Percentiles rank a stretch among this genome's conserved stretches.
Evolutionary conservation across 495 filamentous ascomycete genomes (phyloP).

Genomic region (Chaetomium fimeti): DNA sequence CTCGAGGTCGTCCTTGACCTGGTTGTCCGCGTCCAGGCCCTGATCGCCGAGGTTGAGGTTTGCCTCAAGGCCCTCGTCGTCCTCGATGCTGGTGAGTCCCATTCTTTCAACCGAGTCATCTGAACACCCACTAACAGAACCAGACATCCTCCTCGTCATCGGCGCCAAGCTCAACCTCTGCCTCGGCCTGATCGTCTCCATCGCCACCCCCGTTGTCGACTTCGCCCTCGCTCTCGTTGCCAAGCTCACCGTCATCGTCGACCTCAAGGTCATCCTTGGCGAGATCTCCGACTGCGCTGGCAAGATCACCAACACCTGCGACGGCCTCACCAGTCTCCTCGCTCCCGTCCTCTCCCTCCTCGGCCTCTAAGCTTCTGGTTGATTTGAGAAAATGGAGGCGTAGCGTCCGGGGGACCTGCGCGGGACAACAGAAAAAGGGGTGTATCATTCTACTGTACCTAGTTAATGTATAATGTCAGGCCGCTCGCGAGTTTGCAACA

Average conservation of each 20-base stretch:
- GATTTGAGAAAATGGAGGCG: not conserved
- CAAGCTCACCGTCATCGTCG: slow-evolving; percentile 24
- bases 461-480: not conserved
- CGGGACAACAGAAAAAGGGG: not conserved
- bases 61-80: slow-evolving; percentile 8
- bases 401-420: slow-evolving; percentile 2
- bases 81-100: slow-evolving; percentile 14
- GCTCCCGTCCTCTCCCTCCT: not conserved
- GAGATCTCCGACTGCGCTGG: slow-evolving; percentile 2
- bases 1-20: slow-evolving; percentile 20
- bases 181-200: slow-evolving; percentile 9
- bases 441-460: slow-evolving; percentile 4
- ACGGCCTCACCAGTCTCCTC: slow-evolving; percentile 4
- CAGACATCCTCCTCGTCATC: slow-evolving; percentile 18
- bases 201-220: slow-evolving; percentile 3
- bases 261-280: slow-evolving; percentile 2
- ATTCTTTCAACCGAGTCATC: accelerated
- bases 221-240: slow-evolving; percentile 28
- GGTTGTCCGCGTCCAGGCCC: slow-evolving; percentile 12
- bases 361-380: not conserved
- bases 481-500: not conserved
- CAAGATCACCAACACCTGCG: not conserved
- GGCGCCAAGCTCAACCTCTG: slow-evolving; percentile 8
- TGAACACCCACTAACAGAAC: not conserved
- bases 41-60: slow-evolving; percentile 15